Base-by-base conservation (phyloP, 768 basidiomycete species). In the Lactarius hatsudake region DNA sequence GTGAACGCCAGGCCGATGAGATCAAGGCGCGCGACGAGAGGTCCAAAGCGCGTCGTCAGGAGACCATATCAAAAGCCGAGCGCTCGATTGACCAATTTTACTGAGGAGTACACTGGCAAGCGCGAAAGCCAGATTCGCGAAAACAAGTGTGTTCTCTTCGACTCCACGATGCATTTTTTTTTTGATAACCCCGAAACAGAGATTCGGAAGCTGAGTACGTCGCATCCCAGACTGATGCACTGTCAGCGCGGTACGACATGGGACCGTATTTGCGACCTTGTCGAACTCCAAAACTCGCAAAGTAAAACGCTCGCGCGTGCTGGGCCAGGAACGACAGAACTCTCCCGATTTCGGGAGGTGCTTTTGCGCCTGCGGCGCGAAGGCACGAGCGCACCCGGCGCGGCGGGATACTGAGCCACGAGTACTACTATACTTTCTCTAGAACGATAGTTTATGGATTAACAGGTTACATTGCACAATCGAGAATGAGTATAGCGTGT, bases 201-300 rank as follows among this genome's bases (percentile, higher is more conserved):
- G 90, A 97, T 75, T 82, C 89, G 69, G 96, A 98, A 77, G 86
- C 87, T 23, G 86, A 88, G 65, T 98, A 90, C 80, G 73, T 96
- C 48, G 82, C 86, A 18, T 78, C 79, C n/a, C 80, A 94, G 63
- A 86, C 86, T 26, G 88, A 88, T 58, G 85, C 87, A 12, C 86
- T 98, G 60, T 89, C 93, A 0, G n/a, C 82, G 84, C 62, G 97
- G 96, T 30, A 97, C 96, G 26, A 96, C 95, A 9, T 99, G 96
- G 96, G 87, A 94, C 72, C 90, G 97, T 43, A 96, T 99, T 74
- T 90, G 89, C 75, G 87, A 87, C 32, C 78, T 88, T 60, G 78
- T 97, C 68, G 93, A 96, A 71, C 83, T 99, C 43, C 87, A 96
- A 76, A 98, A 98, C 76, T 97, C 95, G 63, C 94, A 98, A 78